phyloP scores from a whole-genome alignment of 371 early-diverging fungal genomes.

The Actinomortierella ambigua region DNA sequence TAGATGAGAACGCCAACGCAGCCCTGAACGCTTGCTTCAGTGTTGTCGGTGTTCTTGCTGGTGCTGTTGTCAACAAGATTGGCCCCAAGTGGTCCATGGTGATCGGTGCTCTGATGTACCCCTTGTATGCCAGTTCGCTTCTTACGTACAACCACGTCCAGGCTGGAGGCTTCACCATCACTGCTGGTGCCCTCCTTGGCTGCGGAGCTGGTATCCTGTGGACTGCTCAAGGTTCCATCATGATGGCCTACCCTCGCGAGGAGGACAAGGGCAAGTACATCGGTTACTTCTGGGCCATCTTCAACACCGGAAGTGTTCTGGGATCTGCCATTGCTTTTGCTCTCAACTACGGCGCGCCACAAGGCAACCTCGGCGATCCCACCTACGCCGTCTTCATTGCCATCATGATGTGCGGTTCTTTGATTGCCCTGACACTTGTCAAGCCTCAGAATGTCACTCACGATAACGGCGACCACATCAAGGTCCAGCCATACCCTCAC shows the following conservation, averaged over 20 bases:
- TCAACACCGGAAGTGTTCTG: conserved; percentile 66
- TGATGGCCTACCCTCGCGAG: conserved; percentile 82
- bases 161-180: conserved; percentile 53
- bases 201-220: conserved; percentile 65
- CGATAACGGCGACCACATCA: conserved; percentile 67
- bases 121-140: conserved; percentile 59
- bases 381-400: conserved; percentile 70
- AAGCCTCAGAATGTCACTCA: conserved; percentile 65
- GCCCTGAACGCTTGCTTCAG: conserved; percentile 77
- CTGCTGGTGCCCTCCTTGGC: conserved; percentile 71
- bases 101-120: conserved; percentile 56
- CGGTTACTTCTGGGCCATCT: conserved; percentile 82
- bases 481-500: conserved; percentile 54
- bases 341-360: conserved; percentile 60
- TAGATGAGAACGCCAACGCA: conserved; percentile 74
- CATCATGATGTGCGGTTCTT: conserved; percentile 64
- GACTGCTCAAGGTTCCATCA: conserved; percentile 83
- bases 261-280: conserved; percentile 78
- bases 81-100: conserved; percentile 61
- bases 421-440: conserved; percentile 57
- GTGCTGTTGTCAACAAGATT: conserved; percentile 62
- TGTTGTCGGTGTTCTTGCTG: conserved; percentile 68
- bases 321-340: conserved; percentile 75
- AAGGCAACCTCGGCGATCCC: conserved; percentile 27
- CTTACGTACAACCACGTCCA: conserved; percentile 57